These are phyloP conservation scores for Schoenoplectus triqueter DNA, from an alignment of 202 grass and related monocot genomes.

Conservation along the genomic window DNA sequence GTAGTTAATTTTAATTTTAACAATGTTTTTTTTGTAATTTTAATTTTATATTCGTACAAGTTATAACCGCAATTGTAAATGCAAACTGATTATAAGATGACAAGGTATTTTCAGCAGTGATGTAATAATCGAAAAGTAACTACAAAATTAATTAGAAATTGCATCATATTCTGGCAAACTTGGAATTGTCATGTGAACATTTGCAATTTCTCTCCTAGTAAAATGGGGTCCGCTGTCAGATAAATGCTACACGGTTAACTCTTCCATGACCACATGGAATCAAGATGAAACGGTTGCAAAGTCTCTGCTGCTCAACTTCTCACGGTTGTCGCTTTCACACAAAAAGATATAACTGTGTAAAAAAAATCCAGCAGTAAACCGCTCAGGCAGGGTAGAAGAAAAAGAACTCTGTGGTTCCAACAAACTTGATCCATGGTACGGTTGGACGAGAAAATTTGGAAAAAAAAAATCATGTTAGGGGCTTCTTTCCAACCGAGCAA, in stretches of 20 bases:
- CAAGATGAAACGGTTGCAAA: background rate
- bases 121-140: too few relatives aligned
- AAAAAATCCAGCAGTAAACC: background rate
- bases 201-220: background rate
- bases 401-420: background rate
- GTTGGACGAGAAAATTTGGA: background rate
- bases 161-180: too few relatives aligned
- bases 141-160: too few relatives aligned
- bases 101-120: too few relatives aligned
- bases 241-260: background rate
- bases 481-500: too few relatives aligned
- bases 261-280: background rate
- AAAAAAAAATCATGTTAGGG: background rate
- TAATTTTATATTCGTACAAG: too few relatives aligned
- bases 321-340: background rate
- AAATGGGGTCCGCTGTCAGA: background rate
- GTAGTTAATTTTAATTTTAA: too few relatives aligned
- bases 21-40: too few relatives aligned
- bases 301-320: slow-evolving; percentile 10
- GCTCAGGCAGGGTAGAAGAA: too few relatives aligned
- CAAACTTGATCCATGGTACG: background rate
- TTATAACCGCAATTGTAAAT: too few relatives aligned
- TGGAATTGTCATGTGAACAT: background rate
- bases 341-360: background rate
- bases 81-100: too few relatives aligned